Evolutionary conservation across 2,329 filamentous ascomycete species (phyloP).

Genomic region (Arthrobotrys conoides): DNA sequence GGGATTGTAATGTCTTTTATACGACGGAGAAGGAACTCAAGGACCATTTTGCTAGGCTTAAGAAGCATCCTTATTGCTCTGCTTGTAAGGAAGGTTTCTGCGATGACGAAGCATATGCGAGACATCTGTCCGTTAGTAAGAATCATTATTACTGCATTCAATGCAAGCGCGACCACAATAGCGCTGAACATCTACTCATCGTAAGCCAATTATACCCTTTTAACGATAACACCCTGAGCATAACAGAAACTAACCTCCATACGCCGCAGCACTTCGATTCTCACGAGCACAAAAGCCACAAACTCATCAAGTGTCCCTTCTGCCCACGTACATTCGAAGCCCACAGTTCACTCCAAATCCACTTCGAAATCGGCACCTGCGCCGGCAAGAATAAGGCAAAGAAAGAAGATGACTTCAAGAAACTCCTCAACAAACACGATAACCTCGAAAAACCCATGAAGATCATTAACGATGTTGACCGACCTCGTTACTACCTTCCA

Average conservation of each 20-base stretch:
- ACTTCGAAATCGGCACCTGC: conserved; percentile 59
- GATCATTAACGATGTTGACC: conserved; percentile 52
- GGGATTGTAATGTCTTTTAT: conserved; percentile 60
- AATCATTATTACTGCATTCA: conserved; percentile 57
- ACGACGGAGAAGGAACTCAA: conserved; percentile 57
- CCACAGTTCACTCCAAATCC: conserved; percentile 55
- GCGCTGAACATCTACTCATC: conserved; percentile 49
- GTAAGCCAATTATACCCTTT: conserved; percentile 13
- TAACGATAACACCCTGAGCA: not conserved
- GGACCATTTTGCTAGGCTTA: conserved; percentile 48
- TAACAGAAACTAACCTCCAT: not conserved
- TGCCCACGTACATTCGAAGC: conserved; percentile 58
- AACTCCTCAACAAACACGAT: conserved; percentile 36
- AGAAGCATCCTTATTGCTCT: conserved; percentile 57
- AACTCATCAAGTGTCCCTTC: conserved; percentile 56
- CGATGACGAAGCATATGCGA: conserved; percentile 47
- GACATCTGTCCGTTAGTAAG: conserved; percentile 54
- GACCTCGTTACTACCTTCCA: conserved; percentile 48
- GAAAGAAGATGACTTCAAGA: conserved; percentile 50
- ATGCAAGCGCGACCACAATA: conserved; percentile 58
- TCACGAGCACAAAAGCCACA: conserved; percentile 53
- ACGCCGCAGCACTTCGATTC: conserved; percentile 51
- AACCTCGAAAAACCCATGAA: conserved; percentile 58
- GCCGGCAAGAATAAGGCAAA: conserved; percentile 40
- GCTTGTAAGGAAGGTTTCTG: conserved; percentile 42